Evolutionary conservation across 192 early-diverging fungal species (phyloP).

Genomic region (Linnemannia elongata): DNA sequence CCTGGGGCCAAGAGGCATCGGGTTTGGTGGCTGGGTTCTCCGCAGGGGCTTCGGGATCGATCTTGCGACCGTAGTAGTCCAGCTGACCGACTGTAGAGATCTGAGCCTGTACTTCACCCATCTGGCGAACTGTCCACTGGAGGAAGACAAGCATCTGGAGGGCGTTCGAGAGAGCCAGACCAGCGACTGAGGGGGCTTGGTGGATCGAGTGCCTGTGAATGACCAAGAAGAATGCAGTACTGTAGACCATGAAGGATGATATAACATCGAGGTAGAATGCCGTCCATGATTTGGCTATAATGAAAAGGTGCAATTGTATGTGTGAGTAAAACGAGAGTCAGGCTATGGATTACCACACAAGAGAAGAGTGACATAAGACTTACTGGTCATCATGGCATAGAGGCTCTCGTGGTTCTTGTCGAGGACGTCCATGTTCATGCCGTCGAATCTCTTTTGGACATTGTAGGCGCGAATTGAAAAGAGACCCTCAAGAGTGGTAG

Average conservation of each 20-base stretch:
- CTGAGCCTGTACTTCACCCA: slow-evolving; percentile 36
- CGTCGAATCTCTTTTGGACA: slow-evolving; percentile 67
- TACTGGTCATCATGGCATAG: slow-evolving; percentile 60
- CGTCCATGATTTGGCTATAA: slow-evolving; percentile 62
- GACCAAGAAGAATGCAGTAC: slow-evolving; percentile 70
- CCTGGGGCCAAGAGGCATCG: slow-evolving; percentile 65
- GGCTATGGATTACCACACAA: slow-evolving; percentile 55
- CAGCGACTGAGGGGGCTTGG: slow-evolving; percentile 25
- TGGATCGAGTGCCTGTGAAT: slow-evolving; percentile 39
- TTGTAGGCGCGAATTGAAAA: slow-evolving; percentile 77
- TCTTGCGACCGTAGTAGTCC: slow-evolving; percentile 66
- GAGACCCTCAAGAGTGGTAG: slow-evolving; percentile 77
- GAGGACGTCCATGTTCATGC: slow-evolving; percentile 65
- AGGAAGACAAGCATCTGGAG: slow-evolving; percentile 41
- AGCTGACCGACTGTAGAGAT: slow-evolving; percentile 71
- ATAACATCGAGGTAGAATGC: slow-evolving; percentile 73
- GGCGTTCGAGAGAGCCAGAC: slow-evolving; percentile 47
- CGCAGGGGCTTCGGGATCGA: slow-evolving; percentile 76
- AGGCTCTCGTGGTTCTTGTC: slow-evolving; percentile 64
- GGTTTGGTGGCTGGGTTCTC: slow-evolving; percentile 51
- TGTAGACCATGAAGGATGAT: slow-evolving; percentile 69
- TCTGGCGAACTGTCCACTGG: slow-evolving; percentile 37
- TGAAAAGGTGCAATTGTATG: not conserved
- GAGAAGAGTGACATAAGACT: slow-evolving; percentile 50
- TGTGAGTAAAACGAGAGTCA: slow-evolving; percentile 16